Percentiles rank a stretch among this genome's conserved stretches.
These are phyloP conservation scores for Cenchrus americanus DNA, from an alignment of 176 grass and related monocot species.

Conservation along the genomic window DNA sequence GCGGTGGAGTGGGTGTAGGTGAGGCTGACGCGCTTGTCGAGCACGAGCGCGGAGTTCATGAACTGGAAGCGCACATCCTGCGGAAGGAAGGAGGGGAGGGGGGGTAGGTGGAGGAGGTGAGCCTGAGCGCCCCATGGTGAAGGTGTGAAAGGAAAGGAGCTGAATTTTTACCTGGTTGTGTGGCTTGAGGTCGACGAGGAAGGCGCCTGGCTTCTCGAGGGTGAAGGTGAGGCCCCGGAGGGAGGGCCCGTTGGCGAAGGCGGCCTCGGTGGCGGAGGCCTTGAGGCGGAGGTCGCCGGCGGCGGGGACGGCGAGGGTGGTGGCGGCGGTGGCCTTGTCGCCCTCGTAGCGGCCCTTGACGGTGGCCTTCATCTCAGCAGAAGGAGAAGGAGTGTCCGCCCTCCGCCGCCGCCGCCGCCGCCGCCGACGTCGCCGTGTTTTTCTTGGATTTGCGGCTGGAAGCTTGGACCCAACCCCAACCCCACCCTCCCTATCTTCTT, in stretches of 20 bases:
- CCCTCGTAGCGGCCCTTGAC: slow-evolving; percentile 82
- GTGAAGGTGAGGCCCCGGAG: slow-evolving; percentile 74
- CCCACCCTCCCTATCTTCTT: too few relatives aligned
- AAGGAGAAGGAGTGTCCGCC: not conserved
- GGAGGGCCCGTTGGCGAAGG: slow-evolving; percentile 74
- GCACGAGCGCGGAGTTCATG: slow-evolving; percentile 71
- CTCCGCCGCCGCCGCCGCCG: not conserved
- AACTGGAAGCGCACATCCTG: slow-evolving; percentile 95
- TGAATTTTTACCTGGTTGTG: slow-evolving; percentile 43
- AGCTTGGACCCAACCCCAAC: too few relatives aligned
- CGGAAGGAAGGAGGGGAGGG: not conserved
- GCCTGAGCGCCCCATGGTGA: too few relatives aligned
- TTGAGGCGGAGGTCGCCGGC: slow-evolving; percentile 75
- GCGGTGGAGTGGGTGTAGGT: slow-evolving; percentile 68
- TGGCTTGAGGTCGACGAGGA: slow-evolving; percentile 79
- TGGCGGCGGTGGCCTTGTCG: slow-evolving; percentile 58
- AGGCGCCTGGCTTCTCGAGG: slow-evolving; percentile 86
- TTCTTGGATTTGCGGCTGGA: too few relatives aligned
- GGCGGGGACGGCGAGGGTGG: slow-evolving; percentile 50
- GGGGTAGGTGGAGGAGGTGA: not conserved
- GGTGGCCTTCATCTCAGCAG: slow-evolving; percentile 67
- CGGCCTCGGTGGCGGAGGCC: slow-evolving; percentile 77
- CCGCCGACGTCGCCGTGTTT: not conserved
- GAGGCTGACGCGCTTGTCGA: slow-evolving; percentile 80
- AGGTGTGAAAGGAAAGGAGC: not conserved